A percentile compares a stretch with the other conserved stretches of the same genome.
These are phyloP conservation scores for Trametes hirsuta DNA, from an alignment of 1,284 basidiomycete genomes.

Conservation along the genomic window DNA sequence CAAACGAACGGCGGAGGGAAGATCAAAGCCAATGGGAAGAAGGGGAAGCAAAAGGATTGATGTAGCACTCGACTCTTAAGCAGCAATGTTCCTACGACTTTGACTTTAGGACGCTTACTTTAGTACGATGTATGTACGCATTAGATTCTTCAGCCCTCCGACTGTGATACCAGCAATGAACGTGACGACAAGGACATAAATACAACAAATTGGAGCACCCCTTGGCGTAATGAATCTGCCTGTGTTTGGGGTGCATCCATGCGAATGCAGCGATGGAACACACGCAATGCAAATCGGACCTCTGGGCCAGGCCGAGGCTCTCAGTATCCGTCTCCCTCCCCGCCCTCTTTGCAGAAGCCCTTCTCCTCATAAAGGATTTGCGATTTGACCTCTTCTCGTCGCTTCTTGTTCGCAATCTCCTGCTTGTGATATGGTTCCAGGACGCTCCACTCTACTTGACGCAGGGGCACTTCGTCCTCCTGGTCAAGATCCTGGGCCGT, in stretches of 20 bases:
- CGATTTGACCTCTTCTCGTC: conserved; percentile 72
- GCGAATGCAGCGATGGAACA: neutral
- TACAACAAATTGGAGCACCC: conserved; percentile 27
- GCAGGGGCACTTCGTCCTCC: conserved; percentile 87
- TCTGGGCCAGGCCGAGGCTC: neutral
- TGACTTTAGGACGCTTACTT: neutral
- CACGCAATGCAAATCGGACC: neutral
- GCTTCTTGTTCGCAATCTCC: conserved; percentile 71
- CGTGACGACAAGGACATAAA: conserved; percentile 21
- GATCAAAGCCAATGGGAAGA: conserved; percentile 49
- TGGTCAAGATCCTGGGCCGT: conserved; percentile 82
- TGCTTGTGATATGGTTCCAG: conserved; percentile 75
- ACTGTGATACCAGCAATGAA: conserved; percentile 13
- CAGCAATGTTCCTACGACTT: neutral
- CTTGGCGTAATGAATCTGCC: conserved; percentile 47
- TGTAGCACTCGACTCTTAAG: neutral
- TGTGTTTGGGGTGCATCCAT: conserved; percentile 24
- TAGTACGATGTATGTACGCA: conserved; percentile 8
- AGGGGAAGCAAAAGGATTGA: conserved; percentile 60
- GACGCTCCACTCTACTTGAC: conserved; percentile 72
- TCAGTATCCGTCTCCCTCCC: conserved; percentile 90
- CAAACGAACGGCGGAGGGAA: conserved; percentile 35
- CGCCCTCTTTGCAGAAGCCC: conserved; percentile 87
- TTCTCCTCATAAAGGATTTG: conserved; percentile 77
- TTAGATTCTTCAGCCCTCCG: conserved; percentile 16